Base-by-base conservation (phyloP, 352 stramenopile genomes). In the Blastocystis sp. region DNA sequence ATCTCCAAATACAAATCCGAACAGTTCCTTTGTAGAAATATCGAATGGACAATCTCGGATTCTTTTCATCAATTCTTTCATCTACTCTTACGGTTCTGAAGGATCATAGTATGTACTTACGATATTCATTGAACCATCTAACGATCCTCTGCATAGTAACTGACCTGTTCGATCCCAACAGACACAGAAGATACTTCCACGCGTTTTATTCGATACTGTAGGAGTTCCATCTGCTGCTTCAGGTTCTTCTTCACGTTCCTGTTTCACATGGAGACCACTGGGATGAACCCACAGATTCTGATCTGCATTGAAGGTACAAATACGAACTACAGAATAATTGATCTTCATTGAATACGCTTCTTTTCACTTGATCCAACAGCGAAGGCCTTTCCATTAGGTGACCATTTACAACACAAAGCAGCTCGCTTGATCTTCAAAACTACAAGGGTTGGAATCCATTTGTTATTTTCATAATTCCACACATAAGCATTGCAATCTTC, bases 401-500 rank as follows among this genome's bases (percentile, higher is more conserved):
- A 86, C 74, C 74, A 86, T n/a, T 57, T 74, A 51, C 74, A 86
- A 51, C 74, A 86, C 32, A 86, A 54, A 4, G 74, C 74, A 12
- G 74, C 74, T 57, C 57, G 46, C 42, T 86, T 66, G 61, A 86
- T 86, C 37, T 86, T 86, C 11, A 86, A 21, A 24, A 86, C 51
- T 14, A 74, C 57, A 14, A 74, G 51, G 37, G 57, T 74, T 9
- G 57, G 61, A 35, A 86, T 66, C 74, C 74, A 86, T 51, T 69
- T 86, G 12, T 39, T 39, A n/a, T 86, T 39, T 21, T 86, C 74
- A n/a, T 52, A 86, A 32, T 86, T 86, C 74, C 74, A 86, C 57
- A 86, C 74, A 56, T 86, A 75, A 1, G 74, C 74, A 35, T 71
- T 86, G 61, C 74, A 86, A 39, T 86, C 74, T 46, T 86, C 74